Base-by-base conservation (phyloP, 768 basidiomycete genomes). In the Kwoniella shandongensis region DNA sequence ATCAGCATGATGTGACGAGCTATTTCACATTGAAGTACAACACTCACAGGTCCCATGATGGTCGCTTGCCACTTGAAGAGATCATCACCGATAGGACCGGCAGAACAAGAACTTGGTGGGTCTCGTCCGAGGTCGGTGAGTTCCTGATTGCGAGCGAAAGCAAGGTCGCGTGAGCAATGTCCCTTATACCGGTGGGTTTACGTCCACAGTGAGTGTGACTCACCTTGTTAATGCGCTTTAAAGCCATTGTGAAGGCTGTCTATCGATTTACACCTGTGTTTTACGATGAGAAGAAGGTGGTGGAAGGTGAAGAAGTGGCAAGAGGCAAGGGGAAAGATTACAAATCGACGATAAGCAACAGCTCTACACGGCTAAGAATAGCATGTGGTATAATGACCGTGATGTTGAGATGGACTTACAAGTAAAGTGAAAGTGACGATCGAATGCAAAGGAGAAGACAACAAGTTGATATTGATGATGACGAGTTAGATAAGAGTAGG, bases 211-310 rank as follows among this genome's bases (percentile, higher is more conserved):
- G 12, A 18, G 23, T 51, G 10, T 13, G 29, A 54, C 78, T 40
- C 61, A 90, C 92, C 88, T 96, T 98, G 88, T 94, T 94, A 82
- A 98, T 98, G 84, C 94, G 94, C 84, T 94, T 96, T 68, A 96
- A 84, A 74, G 94, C 92, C 94, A 97, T 97, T 25, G 0, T 71
- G 63, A 22, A 13, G 49, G 23, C 4, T 47, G 29, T 32, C 44
- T 49, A 18, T 44, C 40, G 41, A 42, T 48, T 42, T 23, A 42
- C n/a, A 25, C 10, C 12, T 46, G 15, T 51, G n/a, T n/a, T 18
- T 8, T 42, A n/a, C 8, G 22, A 23, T 7, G 17, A 17, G 8
- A 42, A n/a, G 22, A 23, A n/a, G 41, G 8, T n/a, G 17, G 22
- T n/a, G 41, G 22, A n/a, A n/a, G 41, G 22, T 42, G 22, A 42